phyloP scores from a whole-genome alignment of 306 rosid genomes.

The Pyrus bretschneideri region DNA sequence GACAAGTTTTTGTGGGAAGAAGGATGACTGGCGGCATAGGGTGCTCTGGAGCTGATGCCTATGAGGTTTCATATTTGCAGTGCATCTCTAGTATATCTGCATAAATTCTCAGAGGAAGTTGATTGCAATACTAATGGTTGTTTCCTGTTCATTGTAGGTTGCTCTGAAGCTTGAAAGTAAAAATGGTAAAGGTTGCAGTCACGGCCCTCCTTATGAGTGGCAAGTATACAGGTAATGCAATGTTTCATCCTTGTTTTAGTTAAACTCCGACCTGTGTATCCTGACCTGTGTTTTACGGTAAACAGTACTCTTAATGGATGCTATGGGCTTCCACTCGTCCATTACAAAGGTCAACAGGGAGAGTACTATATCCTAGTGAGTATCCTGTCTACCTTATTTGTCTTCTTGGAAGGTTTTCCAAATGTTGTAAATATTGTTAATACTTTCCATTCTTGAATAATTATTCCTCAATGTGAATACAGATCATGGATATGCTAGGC shows the following conservation, averaged over 20 bases:
- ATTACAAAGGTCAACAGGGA: constrained; percentile 36
- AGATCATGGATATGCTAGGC: constrained; percentile 38
- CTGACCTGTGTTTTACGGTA: constrained; percentile 9
- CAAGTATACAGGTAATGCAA: constrained; percentile 32
- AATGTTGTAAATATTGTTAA: not conserved
- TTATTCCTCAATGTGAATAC: constrained; percentile 1
- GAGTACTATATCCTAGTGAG: constrained; percentile 35
- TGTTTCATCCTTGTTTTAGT: not conserved
- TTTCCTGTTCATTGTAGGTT: constrained; percentile 19
- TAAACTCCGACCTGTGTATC: constrained; percentile 2
- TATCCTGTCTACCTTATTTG: not conserved
- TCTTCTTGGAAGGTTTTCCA: not conserved
- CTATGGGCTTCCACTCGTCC: constrained; percentile 33
- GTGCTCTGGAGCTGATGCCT: constrained; percentile 22
- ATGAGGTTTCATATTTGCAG: constrained; percentile 17
- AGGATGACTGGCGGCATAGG: constrained; percentile 25
- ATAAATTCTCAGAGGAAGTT: constrained; percentile 1
- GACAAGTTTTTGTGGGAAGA: constrained; percentile 34
- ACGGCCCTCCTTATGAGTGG: constrained; percentile 37
- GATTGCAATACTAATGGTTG: not conserved
- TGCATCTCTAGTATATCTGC: not conserved
- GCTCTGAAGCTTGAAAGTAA: constrained; percentile 33
- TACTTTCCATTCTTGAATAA: not conserved
- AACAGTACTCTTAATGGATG: constrained; percentile 32
- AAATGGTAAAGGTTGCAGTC: constrained; percentile 32